Evolutionary conservation across 2,329 filamentous ascomycete genomes (phyloP).

Genomic region (Botrytis fabae): DNA sequence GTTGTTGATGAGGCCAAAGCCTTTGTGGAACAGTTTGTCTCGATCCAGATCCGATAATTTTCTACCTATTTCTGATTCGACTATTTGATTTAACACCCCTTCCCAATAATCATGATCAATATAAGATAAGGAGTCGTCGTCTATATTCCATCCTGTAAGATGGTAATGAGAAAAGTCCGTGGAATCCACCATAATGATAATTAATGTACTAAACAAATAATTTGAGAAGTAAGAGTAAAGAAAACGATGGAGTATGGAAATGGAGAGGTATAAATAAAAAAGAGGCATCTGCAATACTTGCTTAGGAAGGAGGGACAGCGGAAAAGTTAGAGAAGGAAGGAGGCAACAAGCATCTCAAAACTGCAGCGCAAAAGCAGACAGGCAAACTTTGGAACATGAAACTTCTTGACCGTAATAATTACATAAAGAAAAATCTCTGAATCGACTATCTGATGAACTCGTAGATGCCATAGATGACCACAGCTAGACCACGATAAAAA

Average conservation of each 20-base stretch:
- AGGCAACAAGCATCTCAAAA: not conserved
- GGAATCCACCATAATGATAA: not conserved
- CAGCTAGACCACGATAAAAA: not conserved
- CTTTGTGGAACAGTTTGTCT: not conserved
- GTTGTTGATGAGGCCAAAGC: not conserved
- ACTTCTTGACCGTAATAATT: not conserved
- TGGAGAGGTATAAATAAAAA: too few relatives aligned
- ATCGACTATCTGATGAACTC: not conserved
- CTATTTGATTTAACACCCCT: not conserved
- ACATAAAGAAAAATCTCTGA: not conserved
- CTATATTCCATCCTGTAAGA: not conserved
- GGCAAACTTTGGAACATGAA: not conserved
- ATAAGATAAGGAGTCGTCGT: not conserved
- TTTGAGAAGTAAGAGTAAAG: not conserved
- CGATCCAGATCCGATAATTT: not conserved
- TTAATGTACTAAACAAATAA: not conserved
- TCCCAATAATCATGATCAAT: not conserved
- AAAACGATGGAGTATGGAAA: rapidly evolving
- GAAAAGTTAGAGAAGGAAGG: not conserved
- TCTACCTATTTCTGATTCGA: not conserved
- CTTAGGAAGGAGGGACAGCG: not conserved
- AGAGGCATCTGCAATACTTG: not conserved
- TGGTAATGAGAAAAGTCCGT: not conserved
- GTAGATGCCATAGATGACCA: not conserved
- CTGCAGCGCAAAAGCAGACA: not conserved